Conservation (phyloP, 495 filamentous ascomycete genomes). For the Trypethelium eluteriae region DNA sequence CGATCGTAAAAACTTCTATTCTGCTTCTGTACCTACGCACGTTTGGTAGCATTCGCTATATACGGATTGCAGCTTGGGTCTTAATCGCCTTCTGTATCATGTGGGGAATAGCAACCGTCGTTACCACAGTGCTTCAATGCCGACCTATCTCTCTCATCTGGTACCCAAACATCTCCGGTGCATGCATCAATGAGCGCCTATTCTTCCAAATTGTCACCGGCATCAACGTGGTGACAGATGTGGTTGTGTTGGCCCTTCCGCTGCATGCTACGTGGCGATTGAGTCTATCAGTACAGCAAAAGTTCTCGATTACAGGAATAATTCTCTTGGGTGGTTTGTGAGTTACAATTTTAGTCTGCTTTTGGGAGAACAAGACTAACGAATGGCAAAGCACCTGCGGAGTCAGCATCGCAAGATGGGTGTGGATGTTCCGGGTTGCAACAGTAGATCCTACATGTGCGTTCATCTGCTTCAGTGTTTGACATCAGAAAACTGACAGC, state of each 20-base stretch:
- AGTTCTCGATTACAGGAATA: not conserved
- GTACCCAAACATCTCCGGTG: not conserved
- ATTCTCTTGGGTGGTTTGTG: constrained; percentile 3
- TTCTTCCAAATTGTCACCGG: not conserved
- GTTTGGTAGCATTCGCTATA: constrained; percentile 26
- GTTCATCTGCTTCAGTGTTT: not conserved
- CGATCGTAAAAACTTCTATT: constrained; percentile 37
- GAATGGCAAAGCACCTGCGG: not conserved
- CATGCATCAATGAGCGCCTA: not conserved
- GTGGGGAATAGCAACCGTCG: not conserved
- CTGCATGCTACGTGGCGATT: not conserved
- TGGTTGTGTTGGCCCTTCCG: not conserved
- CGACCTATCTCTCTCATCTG: not conserved
- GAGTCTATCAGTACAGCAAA: not conserved
- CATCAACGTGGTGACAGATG: not conserved
- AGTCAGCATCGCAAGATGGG: not conserved
- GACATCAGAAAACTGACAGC: not conserved
- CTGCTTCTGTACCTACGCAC: constrained; percentile 47
- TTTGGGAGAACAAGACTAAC: not conserved
- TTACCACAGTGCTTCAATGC: not conserved
- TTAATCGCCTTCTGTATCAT: not conserved
- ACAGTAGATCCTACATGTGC: not conserved
- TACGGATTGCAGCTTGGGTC: not conserved
- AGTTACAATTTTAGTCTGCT: not conserved
- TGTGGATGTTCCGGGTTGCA: not conserved